Percentiles rank a stretch among this genome's conserved stretches.
These are phyloP conservation scores for Colletotrichum scovillei DNA, from an alignment of 2,329 filamentous ascomycete genomes.

Conservation along the genomic window DNA sequence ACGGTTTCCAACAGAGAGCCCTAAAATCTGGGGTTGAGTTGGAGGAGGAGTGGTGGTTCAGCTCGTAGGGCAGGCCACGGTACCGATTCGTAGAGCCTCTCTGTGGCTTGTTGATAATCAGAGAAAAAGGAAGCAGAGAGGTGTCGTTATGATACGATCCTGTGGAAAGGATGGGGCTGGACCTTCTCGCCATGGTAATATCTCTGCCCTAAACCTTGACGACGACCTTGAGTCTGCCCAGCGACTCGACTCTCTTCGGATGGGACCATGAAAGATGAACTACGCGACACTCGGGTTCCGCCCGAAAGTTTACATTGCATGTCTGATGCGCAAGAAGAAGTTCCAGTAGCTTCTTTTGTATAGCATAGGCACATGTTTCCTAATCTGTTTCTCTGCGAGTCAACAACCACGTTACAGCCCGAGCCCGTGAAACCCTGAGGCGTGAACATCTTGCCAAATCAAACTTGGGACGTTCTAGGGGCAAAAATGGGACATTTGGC, in stretches of 20 bases:
- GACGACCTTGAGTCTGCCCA: constrained; percentile 8
- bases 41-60: background rate
- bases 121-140: background rate
- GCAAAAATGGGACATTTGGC: background rate
- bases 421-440: background rate
- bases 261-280: background rate
- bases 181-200: background rate
- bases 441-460: background rate
- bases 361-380: background rate
- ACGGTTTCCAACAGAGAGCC: background rate
- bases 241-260: background rate
- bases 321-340: background rate
- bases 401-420: background rate
- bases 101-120: background rate
- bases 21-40: constrained; percentile 25
- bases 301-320: background rate
- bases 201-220: background rate
- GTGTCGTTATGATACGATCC: background rate
- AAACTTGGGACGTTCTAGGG: background rate
- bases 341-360: background rate
- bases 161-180: background rate
- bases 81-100: background rate
- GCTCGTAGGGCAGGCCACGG: background rate
- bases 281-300: background rate
- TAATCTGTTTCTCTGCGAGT: background rate